Base-by-base conservation (phyloP, 169 alveolate genomes). In the Eimeria acervulina region DNA sequence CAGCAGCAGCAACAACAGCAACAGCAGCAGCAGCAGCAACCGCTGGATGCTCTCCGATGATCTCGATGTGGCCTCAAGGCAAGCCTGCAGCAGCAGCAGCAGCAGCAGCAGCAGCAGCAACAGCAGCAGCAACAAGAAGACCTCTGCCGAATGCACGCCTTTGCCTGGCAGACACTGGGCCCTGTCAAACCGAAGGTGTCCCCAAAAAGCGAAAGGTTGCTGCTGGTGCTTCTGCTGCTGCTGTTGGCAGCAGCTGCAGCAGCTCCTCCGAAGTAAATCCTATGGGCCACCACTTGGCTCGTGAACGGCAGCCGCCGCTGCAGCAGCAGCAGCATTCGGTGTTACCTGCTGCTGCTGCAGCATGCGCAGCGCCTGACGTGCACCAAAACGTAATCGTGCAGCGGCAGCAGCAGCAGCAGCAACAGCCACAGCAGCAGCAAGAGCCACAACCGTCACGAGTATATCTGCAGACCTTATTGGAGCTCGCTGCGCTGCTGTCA, bases 391-490 rank as follows among this genome's bases (percentile, higher is more conserved):
- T 13, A 42, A 10, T 31, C 23, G 47, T 31, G 44, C 80, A 28
- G 80, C 80, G 15, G 23, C 80, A 68, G 80, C 80, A n/a, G 80
- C 80, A 68, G 61, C 87, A 76, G 33, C 87, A 76, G 87, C 87
- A 76, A n/a, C 61, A 40, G 47, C 83, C 15, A 2, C 51, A 38
- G 87, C 87, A 76, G 61, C 87, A 76, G 61, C 87, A 33, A 61
- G 51, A 38, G 61, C 87, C n/a, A 61, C 87, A 76, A 31, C 87
- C 31, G 10, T 42, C 51, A 61, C 87, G 59, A 33, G 33, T 42
- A 13, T n/a, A 40, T 23, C 61, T 76, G 61, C 87, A 33, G 31
- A 23, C 87, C 55, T 42, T 76, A 33, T 33, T 76, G 59, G 87
- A 76, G 87, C 87, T 76, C 21, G 87, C 61, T 28, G 17, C 87